These are phyloP conservation scores for Aphelidium insulamus DNA, from an alignment of 371 early-diverging fungal species.

Conservation along the genomic window DNA sequence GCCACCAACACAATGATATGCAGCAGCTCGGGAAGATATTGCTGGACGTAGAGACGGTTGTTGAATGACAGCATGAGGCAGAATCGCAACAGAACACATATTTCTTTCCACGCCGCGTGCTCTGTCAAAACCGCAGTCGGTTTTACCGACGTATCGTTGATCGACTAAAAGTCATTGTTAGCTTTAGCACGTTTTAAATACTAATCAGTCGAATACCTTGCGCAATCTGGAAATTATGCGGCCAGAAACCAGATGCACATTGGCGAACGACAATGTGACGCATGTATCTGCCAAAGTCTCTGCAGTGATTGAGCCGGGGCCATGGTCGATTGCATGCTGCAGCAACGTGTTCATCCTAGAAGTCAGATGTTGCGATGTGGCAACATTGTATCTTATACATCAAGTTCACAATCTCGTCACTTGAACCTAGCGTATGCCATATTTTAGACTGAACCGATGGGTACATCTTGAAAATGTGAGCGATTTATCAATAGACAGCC, in stretches of 20 bases:
- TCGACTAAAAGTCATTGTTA: constrained; percentile 7
- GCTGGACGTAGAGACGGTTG: constrained; percentile 44
- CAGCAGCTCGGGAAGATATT: constrained; percentile 66
- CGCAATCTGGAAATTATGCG: constrained; percentile 56
- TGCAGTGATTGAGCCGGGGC: constrained; percentile 51
- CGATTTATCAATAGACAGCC: background rate
- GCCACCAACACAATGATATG: constrained; percentile 58
- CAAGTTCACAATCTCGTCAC: constrained; percentile 52
- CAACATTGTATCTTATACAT: too few species aligned
- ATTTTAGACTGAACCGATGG: constrained; percentile 59
- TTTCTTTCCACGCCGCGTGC: constrained; percentile 67
- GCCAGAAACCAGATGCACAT: constrained; percentile 52
- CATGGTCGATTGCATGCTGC: constrained; percentile 49
- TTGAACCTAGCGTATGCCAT: constrained; percentile 55
- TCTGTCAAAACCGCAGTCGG: constrained; percentile 45
- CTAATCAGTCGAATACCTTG: constrained; percentile 19
- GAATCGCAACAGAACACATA: constrained; percentile 63
- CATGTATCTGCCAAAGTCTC: constrained; percentile 70
- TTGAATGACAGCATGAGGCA: constrained; percentile 75
- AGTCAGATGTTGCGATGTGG: too few species aligned
- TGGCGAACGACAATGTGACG: constrained; percentile 58
- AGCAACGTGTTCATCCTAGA: constrained; percentile 68
- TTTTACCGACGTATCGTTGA: constrained; percentile 47
- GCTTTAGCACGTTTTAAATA: background rate
- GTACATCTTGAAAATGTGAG: constrained; percentile 24